Evolutionary conservation across 805 yeast species (phyloP), one percentile per base, ranked within the genome.

Genomic region (Ogataea minuta): DNA sequence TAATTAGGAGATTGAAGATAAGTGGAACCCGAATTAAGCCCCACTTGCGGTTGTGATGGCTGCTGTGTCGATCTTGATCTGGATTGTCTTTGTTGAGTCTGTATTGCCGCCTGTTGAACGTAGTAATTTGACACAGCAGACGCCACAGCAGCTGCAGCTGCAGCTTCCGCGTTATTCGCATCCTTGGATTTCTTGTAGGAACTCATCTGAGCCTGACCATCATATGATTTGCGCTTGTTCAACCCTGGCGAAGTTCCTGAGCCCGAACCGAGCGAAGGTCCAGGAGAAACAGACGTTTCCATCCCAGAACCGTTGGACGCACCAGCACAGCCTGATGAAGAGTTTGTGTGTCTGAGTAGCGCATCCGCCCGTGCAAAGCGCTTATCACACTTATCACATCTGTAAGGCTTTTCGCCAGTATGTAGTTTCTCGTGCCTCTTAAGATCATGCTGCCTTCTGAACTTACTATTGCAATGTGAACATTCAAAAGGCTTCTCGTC

Each of bases 281-380:
- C 40, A 1, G 48, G 48, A 10, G 48, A 44, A 12, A 40, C 44
- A n/a, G 48, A 44, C 6, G 43, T 35, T 13, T 46, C 50, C 16
- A 46, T 17, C 4, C 43, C 36, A 4, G 45, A 17, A 13, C 33
- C 43, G 12, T 19, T 28, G 9, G 43, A 36, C 2, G 41, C 23
- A 1, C 37, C 46, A 4, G 53, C 32, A 35, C 66, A 62, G 7
- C 62, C 64, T 3, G 57, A 37, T 4, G 57, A 46, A 1, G 65
- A 57, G 31, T 81, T 77, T 31, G 67, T 64, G 54, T 85, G 95
- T 45, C 95, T 67, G 3, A 79, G 72, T 19, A 85, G 66, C 0
- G 95, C 89, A 59, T 85, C 95, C 1, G 80, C 78, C 23, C 95
- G 64, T 1, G 91, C 85, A 62, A 85, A 85, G 28, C 69, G 63